Base-by-base conservation (phyloP, 805 yeast genomes). In the Suhomyces prunicola region DNA sequence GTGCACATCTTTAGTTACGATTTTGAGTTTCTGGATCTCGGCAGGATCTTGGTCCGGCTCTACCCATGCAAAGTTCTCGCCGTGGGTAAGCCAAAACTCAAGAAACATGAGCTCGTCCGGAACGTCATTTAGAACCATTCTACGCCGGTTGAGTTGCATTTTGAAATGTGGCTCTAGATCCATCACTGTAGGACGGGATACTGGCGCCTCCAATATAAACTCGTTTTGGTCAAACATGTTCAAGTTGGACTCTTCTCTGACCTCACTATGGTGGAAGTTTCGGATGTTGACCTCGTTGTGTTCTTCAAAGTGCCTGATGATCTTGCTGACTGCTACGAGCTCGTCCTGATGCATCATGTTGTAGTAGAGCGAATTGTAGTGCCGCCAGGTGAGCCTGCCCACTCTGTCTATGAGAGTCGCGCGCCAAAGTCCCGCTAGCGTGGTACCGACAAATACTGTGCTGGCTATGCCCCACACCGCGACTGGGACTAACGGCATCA, bases 41-140 rank as follows among this genome's bases (percentile, higher is more conserved):
- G 75, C 77, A 5, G 79, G 79, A 54, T 75, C 79, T 57, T 75
- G 79, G 52, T 75, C 79, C 4, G 79, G 78, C 52, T 75, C 79
- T 2, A 69, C 76, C 79, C 79, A 75, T 44, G 61, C 69, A 50
- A 67, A 75, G 44, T 58, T 59, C 19, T 69, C 75, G 24, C 75
- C 76, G 22, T 69, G 69, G 42, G 64, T 65, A 15, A 62, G 46
- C 76, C 77, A 74, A 46, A 64, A 74, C 39, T 73, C 76, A 33
- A 74, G 52, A 50, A 72, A 71, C 48, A 65, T 59, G 23, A 64
- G 51, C 51, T 74, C 79, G 51, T 73, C 73, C 3, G 65, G 66
- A 23, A 72, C 54, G 36, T 70, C 62, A 39, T 73, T 74, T 12
- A 76, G 67, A 4, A 67, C 71, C 65, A 77, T 69, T 46, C 66